Percentiles rank a stretch among this genome's conserved stretches.
Evolutionary conservation across 441 rosid species (phyloP).

Genomic region (Erysimum cheiri): DNA sequence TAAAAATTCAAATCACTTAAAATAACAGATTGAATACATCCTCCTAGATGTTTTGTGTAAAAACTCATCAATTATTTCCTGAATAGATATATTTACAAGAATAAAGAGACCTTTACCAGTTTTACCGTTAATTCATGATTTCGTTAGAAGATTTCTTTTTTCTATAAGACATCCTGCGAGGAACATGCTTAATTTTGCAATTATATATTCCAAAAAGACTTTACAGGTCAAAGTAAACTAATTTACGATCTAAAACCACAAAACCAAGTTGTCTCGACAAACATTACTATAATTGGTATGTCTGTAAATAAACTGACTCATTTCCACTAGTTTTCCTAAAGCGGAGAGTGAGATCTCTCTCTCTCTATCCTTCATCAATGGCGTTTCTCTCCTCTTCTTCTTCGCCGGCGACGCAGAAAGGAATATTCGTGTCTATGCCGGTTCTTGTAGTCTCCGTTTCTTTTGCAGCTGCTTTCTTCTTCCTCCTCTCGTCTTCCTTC

Average conservation of each 20-base stretch:
- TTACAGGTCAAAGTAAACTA: background rate
- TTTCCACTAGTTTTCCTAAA: constrained; percentile 30
- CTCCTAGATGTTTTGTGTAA: no score
- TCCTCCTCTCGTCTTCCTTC: constrained; percentile 77
- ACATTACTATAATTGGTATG: constrained; percentile 16
- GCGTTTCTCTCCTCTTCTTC: constrained; percentile 40
- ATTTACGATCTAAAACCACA: background rate
- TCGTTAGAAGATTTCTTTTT: background rate
- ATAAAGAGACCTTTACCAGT: background rate
- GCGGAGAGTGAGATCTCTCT: background rate
- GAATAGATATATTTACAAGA: no score
- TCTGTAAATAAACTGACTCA: background rate
- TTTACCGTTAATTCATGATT: background rate
- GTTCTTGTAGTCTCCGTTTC: constrained; percentile 69
- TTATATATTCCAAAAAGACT: background rate
- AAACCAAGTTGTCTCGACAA: background rate
- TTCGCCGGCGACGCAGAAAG: constrained; percentile 60
- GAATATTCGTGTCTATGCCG: constrained; percentile 70
- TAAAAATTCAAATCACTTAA: no score
- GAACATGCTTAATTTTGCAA: no score
- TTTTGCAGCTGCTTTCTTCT: constrained; percentile 61
- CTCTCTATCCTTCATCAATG: constrained; percentile 38
- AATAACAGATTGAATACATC: no score
- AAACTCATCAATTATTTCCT: no score
- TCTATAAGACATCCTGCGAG: no score